Percentiles rank a stretch among this genome's conserved stretches.
Evolutionary conservation across 2,329 filamentous ascomycete species (phyloP).

Genomic region (Fusarium floridanum): DNA sequence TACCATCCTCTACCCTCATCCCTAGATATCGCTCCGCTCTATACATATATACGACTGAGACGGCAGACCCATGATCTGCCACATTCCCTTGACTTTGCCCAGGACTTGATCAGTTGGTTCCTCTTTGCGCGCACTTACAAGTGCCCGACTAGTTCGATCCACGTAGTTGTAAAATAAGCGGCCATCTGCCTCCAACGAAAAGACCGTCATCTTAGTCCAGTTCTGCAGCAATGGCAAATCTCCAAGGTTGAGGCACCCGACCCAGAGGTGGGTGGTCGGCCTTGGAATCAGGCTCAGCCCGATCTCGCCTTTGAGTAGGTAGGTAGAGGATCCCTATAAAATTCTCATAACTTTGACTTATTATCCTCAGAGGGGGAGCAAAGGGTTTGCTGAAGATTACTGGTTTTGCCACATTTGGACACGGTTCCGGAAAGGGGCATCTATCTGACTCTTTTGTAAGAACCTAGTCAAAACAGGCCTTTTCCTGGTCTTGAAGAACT

Average conservation of each 20-base stretch:
- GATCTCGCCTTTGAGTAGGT: not conserved
- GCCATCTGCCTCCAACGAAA: no score
- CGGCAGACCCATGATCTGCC: not conserved
- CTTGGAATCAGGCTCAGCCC: not conserved
- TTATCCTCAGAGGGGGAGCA: not conserved
- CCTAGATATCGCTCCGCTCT: not conserved
- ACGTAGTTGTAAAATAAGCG: no score
- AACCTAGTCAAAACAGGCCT: not conserved
- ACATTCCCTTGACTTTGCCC: not conserved
- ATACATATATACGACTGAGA: not conserved
- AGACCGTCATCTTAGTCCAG: no score
- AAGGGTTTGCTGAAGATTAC: not conserved
- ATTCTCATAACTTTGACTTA: not conserved
- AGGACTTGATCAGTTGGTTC: not conserved
- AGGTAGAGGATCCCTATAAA: not conserved
- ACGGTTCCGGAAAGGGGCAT: not conserved
- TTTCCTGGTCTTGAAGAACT: not conserved
- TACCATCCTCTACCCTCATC: not conserved
- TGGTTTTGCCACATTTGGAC: not conserved
- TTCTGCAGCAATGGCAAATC: no score
- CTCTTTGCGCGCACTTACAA: no score
- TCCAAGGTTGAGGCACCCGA: not conserved
- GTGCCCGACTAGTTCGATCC: no score
- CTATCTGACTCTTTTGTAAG: not conserved
- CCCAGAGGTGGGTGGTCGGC: not conserved